Base-by-base conservation (phyloP, 805 yeast genomes). In the Maudiozyma serrabonitensis region DNA sequence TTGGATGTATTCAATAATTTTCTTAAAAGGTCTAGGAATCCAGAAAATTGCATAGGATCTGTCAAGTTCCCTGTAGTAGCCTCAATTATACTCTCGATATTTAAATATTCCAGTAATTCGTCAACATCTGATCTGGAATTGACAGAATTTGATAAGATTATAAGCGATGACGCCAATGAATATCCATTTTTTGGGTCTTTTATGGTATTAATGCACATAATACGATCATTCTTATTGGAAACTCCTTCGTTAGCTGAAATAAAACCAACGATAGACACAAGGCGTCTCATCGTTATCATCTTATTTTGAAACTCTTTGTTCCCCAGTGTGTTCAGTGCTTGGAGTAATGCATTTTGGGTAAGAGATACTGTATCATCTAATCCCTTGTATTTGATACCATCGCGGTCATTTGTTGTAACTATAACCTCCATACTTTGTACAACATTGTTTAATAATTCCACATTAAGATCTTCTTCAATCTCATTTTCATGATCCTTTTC, bases 11-110 rank as follows among this genome's bases (percentile, higher is more conserved):
- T 62, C 11, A 67, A 16, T 13, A 60, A 45, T 51, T 67, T 67
- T 41, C 53, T 61, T 5, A 58, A 32, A 15, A 64, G 47, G 49
- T 62, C 66, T 7, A 67, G 46, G 38, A 57, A 58, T 1, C 69
- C 68, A 51, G 65, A 69, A 39, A 51, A 62, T 46, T 63, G 63
- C 50, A 64, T 51, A 5, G 69, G 69, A 45, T 67, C 70, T 23
- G 49, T 55, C 12, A 66, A 49, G 3, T 41, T n/a, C 7, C 39
- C 46, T 6, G 43, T 32, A 5, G 55, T 49, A 6, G 45, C 45
- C 0, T 46, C n/a, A 3, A 62, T 53, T 2, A 66, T 16, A 9
- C 54, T 35, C 8, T 52, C 51, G 7, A 57, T 32, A 1, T 55
- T 23, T 12, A 63, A 38, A 6, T 45, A 16, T 5, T 56, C 42